Evolutionary conservation across 2,329 filamentous ascomycete species (phyloP).

Genomic region (Bipolaris victoriae): DNA sequence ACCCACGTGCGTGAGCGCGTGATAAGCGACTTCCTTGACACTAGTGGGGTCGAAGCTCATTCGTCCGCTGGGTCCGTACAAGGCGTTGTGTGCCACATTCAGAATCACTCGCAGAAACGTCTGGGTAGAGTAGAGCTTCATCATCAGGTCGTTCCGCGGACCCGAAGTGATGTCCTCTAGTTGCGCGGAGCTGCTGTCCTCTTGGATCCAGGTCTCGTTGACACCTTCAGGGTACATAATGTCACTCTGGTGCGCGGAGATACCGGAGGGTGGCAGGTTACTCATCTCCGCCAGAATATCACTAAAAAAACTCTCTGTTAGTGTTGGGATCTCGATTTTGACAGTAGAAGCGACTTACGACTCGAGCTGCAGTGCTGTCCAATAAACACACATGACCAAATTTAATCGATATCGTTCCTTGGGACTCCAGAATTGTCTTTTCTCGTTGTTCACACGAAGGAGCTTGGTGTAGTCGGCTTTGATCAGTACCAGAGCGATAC

Average conservation of each 20-base stretch:
- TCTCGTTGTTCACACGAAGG: conserved; percentile 29
- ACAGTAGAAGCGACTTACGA: conserved; percentile 59
- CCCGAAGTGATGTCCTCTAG: conserved; percentile 19
- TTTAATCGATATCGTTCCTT: conserved; percentile 47
- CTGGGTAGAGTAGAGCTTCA: conserved; percentile 67
- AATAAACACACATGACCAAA: conserved; percentile 71
- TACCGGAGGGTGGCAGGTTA: conserved; percentile 64
- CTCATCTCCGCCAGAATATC: conserved; percentile 90
- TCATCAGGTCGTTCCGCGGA: conserved; percentile 50
- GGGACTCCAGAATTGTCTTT: conserved; percentile 17
- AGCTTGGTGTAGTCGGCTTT: conserved; percentile 59
- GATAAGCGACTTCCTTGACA: conserved; percentile 37
- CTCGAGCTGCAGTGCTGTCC: conserved; percentile 92
- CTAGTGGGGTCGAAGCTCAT: conserved; percentile 44
- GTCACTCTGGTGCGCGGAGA: conserved; percentile 62
- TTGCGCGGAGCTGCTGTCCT: conserved; percentile 10
- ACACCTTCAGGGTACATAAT: conserved; percentile 72
- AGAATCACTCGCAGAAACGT: conserved; percentile 64
- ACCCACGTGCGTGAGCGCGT: conserved; percentile 43
- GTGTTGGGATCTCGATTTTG: background rate
- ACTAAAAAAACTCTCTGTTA: conserved; percentile 54
- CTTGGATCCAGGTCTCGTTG: conserved; percentile 45
- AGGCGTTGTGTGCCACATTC: conserved; percentile 61
- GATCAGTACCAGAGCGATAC: conserved; percentile 72
- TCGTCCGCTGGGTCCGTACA: conserved; percentile 55